Percentiles rank a stretch among this genome's conserved stretches.
Evolutionary conservation across 805 yeast genomes (phyloP).

Genomic region (Sugiyamaella marilandica): DNA sequence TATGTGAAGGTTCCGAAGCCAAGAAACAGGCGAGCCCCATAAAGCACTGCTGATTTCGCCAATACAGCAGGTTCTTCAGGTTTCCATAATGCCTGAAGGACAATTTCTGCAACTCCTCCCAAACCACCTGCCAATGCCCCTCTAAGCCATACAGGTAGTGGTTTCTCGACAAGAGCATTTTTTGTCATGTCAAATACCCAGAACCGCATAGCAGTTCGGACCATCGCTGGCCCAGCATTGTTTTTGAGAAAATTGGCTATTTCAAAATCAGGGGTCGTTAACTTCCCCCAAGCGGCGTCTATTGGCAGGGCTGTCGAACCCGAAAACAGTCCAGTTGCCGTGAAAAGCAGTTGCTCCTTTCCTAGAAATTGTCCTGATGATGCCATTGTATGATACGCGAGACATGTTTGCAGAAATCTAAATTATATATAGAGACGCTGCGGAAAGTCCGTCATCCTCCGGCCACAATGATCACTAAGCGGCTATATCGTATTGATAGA

Average conservation of each 20-base stretch:
- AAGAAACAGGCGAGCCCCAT: background rate
- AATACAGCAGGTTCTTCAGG: background rate
- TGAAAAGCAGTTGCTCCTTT: constrained; percentile 1
- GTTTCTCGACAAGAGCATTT: background rate
- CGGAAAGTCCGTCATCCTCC: no score
- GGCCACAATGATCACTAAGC: no score
- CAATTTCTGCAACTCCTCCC: constrained; percentile 4
- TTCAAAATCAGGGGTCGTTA: background rate
- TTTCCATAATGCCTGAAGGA: background rate
- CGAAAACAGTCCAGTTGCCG: background rate
- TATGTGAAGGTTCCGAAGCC: constrained; percentile 9
- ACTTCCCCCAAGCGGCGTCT: background rate
- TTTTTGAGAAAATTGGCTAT: background rate
- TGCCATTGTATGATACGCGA: background rate
- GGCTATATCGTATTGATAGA: no score
- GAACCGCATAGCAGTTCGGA: constrained; percentile 1
- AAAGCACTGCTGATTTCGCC: background rate
- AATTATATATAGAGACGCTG: no score
- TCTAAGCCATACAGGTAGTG: background rate
- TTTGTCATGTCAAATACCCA: constrained; percentile 4
- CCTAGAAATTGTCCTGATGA: background rate
- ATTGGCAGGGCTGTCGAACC: constrained; percentile 3
- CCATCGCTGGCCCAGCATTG: background rate
- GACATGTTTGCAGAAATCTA: no score
- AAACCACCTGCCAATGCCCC: constrained; percentile 1